Evolutionary conservation across 345 rosid genomes (phyloP).

Genomic region (Alliaria petiolata): DNA sequence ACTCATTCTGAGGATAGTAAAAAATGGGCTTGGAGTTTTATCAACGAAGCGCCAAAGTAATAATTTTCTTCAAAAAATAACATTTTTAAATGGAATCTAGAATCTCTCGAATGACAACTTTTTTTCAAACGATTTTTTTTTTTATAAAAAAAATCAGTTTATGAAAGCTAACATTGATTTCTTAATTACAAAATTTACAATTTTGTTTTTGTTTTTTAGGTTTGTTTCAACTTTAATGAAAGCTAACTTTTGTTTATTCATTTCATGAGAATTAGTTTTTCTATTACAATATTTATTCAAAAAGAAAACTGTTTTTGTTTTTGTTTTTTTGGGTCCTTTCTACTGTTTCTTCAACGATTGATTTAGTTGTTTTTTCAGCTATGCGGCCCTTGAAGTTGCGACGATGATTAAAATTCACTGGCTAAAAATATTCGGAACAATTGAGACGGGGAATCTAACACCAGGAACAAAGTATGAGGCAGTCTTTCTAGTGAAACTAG

Average conservation of each 20-base stretch:
- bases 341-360: neutral
- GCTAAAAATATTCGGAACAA: slow-evolving; percentile 43
- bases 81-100: no score
- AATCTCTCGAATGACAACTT: no score
- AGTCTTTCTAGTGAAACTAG: slow-evolving; percentile 38
- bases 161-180: no score
- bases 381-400: slow-evolving; percentile 30
- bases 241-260: no score
- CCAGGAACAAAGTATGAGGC: slow-evolving; percentile 42
- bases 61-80: neutral
- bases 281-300: neutral
- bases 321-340: neutral
- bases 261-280: no score
- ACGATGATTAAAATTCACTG: slow-evolving; percentile 39
- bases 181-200: no score
- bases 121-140: neutral
- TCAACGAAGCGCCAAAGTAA: slow-evolving; percentile 12
- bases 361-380: neutral
- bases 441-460: slow-evolving; percentile 39
- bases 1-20: neutral
- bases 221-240: no score
- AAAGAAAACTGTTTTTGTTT: no score
- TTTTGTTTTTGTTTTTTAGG: no score
- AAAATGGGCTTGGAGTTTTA: slow-evolving; percentile 11
- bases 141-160: no score